Evolutionary conservation across 2,329 filamentous ascomycete species (phyloP), one percentile per base, ranked within the genome.

Genomic region (Gyromitra esculenta): DNA sequence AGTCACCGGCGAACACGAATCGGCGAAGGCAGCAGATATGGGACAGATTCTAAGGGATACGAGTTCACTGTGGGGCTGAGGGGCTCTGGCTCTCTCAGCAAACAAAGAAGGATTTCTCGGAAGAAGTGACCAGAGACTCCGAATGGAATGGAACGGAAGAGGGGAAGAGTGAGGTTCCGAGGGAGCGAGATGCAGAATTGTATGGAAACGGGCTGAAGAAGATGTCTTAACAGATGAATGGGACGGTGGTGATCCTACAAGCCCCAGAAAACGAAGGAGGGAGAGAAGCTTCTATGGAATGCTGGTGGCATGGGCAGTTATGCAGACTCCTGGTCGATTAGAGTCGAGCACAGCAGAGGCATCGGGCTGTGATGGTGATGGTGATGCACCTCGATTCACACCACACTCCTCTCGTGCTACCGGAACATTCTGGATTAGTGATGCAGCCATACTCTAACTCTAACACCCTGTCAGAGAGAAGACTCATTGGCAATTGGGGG

Each of bases 361-460:
- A 52, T 52, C 54, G 54, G 54, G 54, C 31, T 57, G 31, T 35
- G 11, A 13, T 54, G 45, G 31, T 35, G 11, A 13, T 54, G 45
- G 7, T 9, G 25, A 35, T 13, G 52, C 52, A 56, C 52, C 11
- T 37, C 21, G 5, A 18, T 25, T 21, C 37, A 35, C 54, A 35
- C 31, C 54, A 31, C 54, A 5, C 9, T 41, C 18, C 57, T 41
- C 25, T 45, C 5, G 18, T 15, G 45, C 48, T 15, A 5, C 48
- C 64, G 64, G 64, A 67, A 67, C 11, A 43, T 67, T 67, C 64
- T 45, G 57, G 64, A 67, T 67, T 67, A 52, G 31, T 66, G 63
- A 54, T 57, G 15, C 25, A 13, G 25, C 54, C 31, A 57, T 35
- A 57, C 31, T 57, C 31, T 37, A 57, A 57, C 54, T 57, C 54